phyloP scores from a whole-genome alignment of 2,329 filamentous ascomycete species.

The Fusarium gaditjirri region DNA sequence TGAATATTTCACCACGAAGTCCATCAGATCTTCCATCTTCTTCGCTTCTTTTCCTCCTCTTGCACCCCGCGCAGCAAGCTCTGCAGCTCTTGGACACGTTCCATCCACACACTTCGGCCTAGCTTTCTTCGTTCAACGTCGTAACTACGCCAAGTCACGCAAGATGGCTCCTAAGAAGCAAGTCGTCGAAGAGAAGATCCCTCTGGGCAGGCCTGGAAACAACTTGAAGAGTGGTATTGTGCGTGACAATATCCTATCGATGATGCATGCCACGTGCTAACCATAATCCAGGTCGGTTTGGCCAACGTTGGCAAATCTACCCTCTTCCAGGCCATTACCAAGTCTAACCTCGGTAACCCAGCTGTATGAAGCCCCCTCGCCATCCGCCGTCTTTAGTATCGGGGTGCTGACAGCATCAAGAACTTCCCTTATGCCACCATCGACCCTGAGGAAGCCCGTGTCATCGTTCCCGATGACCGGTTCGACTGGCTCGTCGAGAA shows the following conservation, averaged over 20 bases:
- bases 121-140: conserved; percentile 60
- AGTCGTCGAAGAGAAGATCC: conserved; percentile 92
- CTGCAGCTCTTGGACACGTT: conserved; percentile 67
- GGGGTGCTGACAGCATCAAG: conserved; percentile 61
- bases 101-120: conserved; percentile 62
- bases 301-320: conserved; percentile 99
- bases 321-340: conserved; percentile 99
- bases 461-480: conserved; percentile 94
- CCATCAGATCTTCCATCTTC: conserved; percentile 49
- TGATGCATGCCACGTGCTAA: conserved; percentile 38
- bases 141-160: conserved; percentile 70
- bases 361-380: conserved; percentile 71
- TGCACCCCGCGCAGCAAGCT: conserved; percentile 72
- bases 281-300: conserved; percentile 80
- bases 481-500: conserved; percentile 96
- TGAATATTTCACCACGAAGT: conserved; percentile 56
- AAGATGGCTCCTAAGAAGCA: conserved; percentile 96
- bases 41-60: conserved; percentile 64
- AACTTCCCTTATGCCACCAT: conserved; percentile 99
- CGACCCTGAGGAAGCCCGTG: conserved; percentile 96
- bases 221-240: conserved; percentile 99
- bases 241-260: conserved; percentile 50
- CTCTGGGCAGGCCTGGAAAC: conserved; percentile 95
- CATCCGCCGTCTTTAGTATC: conserved; percentile 49
- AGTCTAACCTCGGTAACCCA: conserved; percentile 95